Conservation (phyloP, 2,329 filamentous ascomycete genomes). For the Hypomyces rosellus region DNA sequence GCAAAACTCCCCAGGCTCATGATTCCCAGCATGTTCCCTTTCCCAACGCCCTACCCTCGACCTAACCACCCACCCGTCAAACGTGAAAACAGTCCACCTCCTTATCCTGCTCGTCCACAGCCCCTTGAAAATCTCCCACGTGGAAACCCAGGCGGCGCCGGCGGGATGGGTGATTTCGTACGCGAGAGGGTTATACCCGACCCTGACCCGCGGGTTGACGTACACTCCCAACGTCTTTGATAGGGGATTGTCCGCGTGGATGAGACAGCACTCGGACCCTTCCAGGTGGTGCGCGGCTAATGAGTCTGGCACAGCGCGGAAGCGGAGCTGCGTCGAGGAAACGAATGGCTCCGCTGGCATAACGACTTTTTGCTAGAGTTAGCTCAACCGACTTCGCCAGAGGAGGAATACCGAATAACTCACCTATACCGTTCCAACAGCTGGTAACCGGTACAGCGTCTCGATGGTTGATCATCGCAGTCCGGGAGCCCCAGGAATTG, state of each 20-base stretch:
- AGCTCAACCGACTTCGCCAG: neutral
- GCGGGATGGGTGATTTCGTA: conserved; percentile 43
- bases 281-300: conserved; percentile 60
- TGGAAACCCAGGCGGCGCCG: conserved; percentile 38
- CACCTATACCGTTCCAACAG: conserved; percentile 42
- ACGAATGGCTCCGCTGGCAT: conserved; percentile 53
- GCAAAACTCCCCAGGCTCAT: conserved; percentile 45
- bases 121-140: conserved; percentile 43
- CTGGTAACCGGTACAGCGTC: conserved; percentile 40
- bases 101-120: conserved; percentile 52
- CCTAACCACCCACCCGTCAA: conserved; percentile 29
- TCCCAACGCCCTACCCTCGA: conserved; percentile 35
- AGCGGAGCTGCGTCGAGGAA: conserved; percentile 41
- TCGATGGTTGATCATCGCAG: conserved; percentile 44
- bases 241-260: conserved; percentile 64
- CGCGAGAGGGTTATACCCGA: conserved; percentile 53
- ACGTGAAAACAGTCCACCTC: conserved; percentile 33
- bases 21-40: conserved; percentile 25
- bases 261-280: conserved; percentile 73
- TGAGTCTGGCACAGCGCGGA: conserved; percentile 57
- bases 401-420: conserved; percentile 5
- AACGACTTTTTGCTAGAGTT: conserved; percentile 24
- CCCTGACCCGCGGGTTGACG: conserved; percentile 63
- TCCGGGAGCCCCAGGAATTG: conserved; percentile 40
- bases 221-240: conserved; percentile 50